Evolutionary conservation across 805 yeast genomes (phyloP).

Genomic region (Ogataea thermomethanolica): DNA sequence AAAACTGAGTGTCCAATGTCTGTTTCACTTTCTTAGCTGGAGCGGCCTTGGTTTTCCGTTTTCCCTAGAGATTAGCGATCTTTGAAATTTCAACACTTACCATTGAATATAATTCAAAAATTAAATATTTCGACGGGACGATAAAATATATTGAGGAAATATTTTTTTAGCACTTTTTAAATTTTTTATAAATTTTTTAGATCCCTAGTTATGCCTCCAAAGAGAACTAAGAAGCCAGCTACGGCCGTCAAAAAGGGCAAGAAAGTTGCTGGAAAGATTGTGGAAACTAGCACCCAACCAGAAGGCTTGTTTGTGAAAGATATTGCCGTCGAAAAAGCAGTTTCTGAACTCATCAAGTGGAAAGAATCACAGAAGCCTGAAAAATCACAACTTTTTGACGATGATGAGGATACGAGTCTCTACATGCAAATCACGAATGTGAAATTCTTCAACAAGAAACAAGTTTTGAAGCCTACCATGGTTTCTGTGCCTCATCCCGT

Average conservation of each 20-base stretch:
- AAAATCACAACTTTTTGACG: conserved; percentile 55
- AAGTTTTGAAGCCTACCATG: conserved; percentile 53
- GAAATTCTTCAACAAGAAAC: conserved; percentile 58
- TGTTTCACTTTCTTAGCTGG: conserved; percentile 79
- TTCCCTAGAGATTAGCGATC: conserved; percentile 26
- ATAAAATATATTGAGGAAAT: neutral
- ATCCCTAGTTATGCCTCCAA: conserved; percentile 20
- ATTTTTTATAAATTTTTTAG: conserved; percentile 8
- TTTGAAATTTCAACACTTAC: conserved; percentile 1
- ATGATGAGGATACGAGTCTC: conserved; percentile 50
- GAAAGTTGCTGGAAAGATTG: conserved; percentile 13
- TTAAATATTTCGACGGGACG: conserved; percentile 7
- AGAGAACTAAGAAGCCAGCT: conserved; percentile 16
- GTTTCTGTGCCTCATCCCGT: conserved; percentile 47
- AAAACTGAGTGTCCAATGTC: conserved; percentile 75
- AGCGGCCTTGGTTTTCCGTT: conserved; percentile 78
- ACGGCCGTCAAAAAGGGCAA: conserved; percentile 19
- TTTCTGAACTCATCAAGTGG: conserved; percentile 64
- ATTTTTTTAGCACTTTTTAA: conserved; percentile 3
- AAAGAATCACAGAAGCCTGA: conserved; percentile 34
- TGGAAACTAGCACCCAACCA: conserved; percentile 43
- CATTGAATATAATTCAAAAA: conserved; percentile 2
- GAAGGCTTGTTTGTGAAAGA: conserved; percentile 19
- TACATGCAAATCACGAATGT: conserved; percentile 64
- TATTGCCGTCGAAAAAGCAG: conserved; percentile 43